These are phyloP conservation scores for Hirschioporus abietinus DNA, from an alignment of 768 basidiomycete genomes.

Conservation along the genomic window DNA sequence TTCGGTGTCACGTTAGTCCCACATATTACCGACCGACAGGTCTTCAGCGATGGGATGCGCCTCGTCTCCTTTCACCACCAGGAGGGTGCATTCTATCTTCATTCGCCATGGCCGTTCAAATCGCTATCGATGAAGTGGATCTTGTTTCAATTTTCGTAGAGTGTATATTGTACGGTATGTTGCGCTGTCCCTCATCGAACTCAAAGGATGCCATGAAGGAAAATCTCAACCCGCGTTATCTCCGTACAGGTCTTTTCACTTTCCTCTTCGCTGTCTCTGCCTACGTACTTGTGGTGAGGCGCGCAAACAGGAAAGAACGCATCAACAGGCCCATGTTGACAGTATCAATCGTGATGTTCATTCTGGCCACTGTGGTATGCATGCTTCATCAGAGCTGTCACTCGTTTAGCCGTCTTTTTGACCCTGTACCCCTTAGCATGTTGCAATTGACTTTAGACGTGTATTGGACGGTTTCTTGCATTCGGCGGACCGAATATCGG, in stretches of 20 bases:
- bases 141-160: conserved; percentile 25
- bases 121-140: background rate
- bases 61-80: background rate
- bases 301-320: conserved; percentile 20
- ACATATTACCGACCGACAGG: background rate
- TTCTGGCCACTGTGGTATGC: conserved; percentile 28
- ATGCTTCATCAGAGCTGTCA: background rate
- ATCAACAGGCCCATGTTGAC: conserved; percentile 27
- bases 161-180: conserved; percentile 23
- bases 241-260: conserved; percentile 22
- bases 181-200: conserved; percentile 3
- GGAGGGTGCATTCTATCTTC: background rate
- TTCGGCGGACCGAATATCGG: conserved; percentile 24
- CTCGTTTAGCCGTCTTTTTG: conserved; percentile 2
- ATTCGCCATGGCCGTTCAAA: background rate
- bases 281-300: conserved; percentile 24
- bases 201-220: background rate
- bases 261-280: conserved; percentile 27
- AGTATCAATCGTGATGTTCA: conserved; percentile 28
- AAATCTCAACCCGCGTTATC: background rate
- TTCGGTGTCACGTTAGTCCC: background rate
- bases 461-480: conserved; percentile 30
- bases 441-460: conserved; percentile 30
- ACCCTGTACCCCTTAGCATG: conserved; percentile 23
- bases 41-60: background rate